These are phyloP conservation scores for Scedosporium dehoogii DNA, from an alignment of 2,329 filamentous ascomycete species.

Conservation along the genomic window DNA sequence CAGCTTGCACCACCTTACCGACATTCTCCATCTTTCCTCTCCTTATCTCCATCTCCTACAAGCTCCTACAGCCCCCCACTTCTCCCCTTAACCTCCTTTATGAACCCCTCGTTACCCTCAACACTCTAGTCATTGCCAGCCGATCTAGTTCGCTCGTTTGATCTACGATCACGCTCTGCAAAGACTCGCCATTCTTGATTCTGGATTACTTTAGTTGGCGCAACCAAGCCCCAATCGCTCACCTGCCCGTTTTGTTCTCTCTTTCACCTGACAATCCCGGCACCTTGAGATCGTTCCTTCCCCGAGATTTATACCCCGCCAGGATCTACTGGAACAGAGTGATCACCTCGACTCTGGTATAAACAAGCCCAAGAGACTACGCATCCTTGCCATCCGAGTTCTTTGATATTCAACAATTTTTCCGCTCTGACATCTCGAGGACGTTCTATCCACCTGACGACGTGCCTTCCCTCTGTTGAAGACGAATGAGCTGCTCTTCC, in stretches of 20 bases:
- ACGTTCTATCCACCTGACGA: too few relatives aligned
- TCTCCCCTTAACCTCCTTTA: neutral
- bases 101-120: neutral
- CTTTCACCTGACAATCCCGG: neutral
- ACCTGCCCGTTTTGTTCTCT: neutral
- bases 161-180: constrained; percentile 6
- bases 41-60: neutral
- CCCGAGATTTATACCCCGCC: neutral
- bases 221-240: neutral
- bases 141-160: constrained; percentile 5
- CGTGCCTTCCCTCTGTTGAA: too few relatives aligned
- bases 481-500: neutral
- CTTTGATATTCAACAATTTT: neutral
- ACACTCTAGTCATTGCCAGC: neutral
- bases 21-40: neutral
- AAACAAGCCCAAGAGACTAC: neutral
- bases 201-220: neutral
- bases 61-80: neutral
- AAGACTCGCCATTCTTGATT: neutral
- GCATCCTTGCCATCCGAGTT: neutral
- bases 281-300: neutral
- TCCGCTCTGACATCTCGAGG: neutral
- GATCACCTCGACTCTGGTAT: neutral
- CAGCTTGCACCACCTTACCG: neutral
- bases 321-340: constrained; percentile 3